Evolutionary conservation across 2,329 filamentous ascomycete genomes (phyloP), one percentile per base, ranked within the genome.

Genomic region (Phialocephala subalpina): DNA sequence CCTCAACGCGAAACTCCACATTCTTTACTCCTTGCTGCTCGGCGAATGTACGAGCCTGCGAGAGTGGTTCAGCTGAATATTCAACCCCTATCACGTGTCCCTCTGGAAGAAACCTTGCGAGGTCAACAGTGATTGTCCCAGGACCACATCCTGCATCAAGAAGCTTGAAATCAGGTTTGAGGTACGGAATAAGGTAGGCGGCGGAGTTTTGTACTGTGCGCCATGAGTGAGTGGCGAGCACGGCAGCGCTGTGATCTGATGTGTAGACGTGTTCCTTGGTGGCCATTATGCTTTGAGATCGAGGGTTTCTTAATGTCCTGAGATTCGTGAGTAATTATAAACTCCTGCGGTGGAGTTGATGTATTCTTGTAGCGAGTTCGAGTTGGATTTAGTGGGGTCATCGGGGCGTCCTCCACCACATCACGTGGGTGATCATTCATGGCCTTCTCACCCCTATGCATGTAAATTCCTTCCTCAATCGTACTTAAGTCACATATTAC

Each of bases 111-210:
- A 79, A 76, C 36, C 75, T 74, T 36, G 78, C 78, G 5, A 52
- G 47, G 16, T 29, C 47, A 8, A 29, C 25, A 5, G 47, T 81
- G 69, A 85, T 84, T 27, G 80, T 83, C 1, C 82, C 83, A 0
- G 82, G 81, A 0, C 82, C 82, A 71, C 82, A 83, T 58, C 82
- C 82, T 35, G 83, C 74, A 67, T 84, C 82, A 52, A 84, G 80
- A 49, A 84, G 60, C 12, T 53, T 59, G 22, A 58, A 33, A 12
- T 38, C 42, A 1, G 65, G 63, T 36, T 62, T 53, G 36, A 84
- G 76, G 60, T 79, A 73, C 0, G 81, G 79, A 1, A 84, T 63
- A 0, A 85, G 73, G 70, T 82, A 80, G n/a, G 74, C 73, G 4
- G 82, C 82, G 64, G 80, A 80, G 35, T 79, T 78, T 29, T 81